Base-by-base conservation (phyloP, 768 basidiomycete genomes). In the Amanita brunnescens region DNA sequence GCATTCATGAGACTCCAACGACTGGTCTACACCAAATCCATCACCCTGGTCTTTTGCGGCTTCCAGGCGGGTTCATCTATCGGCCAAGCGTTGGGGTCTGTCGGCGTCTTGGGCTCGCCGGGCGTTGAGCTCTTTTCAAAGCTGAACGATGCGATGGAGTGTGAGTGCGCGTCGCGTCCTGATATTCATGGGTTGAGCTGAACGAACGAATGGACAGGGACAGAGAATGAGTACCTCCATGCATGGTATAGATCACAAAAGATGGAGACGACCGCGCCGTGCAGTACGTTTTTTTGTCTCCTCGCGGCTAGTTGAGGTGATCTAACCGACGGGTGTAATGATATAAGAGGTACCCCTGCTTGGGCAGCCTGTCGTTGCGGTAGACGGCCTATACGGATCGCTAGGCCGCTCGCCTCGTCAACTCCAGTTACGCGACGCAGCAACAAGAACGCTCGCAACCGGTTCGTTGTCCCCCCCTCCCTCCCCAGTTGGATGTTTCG, bases 1-100 rank as follows among this genome's bases (percentile, higher is more conserved):
- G 95, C 94, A 0, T 91, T 97, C 57, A 88, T 97, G 34, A 80
- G 95, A 8, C 77, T 97, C 6, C 92, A 95, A 57, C 77, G 94
- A 6, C 61, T 97, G 7, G 70, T 97, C 24, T 72, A 78, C 4
- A 79, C 79, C 2, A 87, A 85, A 60, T 74, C 73, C n/a, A 85
- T 97, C 49, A 77, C 85, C 1, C 73, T 99, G 18, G 90, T 97
- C 18, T 80, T 99, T 52, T 98, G 94, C 62, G 95, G 95, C 0
- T 78, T 88, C 43, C 65, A 72, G 5, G 69, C 70, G 0, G 79
- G 85, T 8, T 81, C 82, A 0, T 59, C 77, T 0, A 41, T 93
- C 5, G 86, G 83, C 0, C 76, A 78, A 30, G 88, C 94, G 0
- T 64, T 99, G 51, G 67, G 75, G 37, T 84, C 81, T 46, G 94